Evolutionary conservation across 768 basidiomycete genomes (phyloP).

Genomic region (Piloderma croceum): DNA sequence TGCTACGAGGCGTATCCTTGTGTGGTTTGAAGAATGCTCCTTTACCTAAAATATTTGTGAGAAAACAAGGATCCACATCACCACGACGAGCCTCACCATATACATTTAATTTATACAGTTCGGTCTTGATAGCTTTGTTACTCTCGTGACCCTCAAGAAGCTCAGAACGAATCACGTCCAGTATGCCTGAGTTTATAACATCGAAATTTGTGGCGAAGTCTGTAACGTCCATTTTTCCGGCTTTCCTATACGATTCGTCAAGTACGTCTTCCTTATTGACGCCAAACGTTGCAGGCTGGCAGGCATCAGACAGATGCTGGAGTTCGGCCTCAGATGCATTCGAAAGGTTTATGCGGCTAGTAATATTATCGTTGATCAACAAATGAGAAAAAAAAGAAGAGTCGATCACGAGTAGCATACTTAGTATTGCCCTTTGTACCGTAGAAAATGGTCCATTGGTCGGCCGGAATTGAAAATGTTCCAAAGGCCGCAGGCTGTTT

Average conservation of each 20-base stretch:
- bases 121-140: constrained; percentile 19
- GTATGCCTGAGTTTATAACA: constrained; percentile 18
- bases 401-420: too few species aligned
- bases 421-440: too few species aligned
- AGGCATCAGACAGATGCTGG: constrained; percentile 27
- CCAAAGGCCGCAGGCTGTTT: too few species aligned
- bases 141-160: constrained; percentile 18
- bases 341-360: not conserved
- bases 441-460: too few species aligned
- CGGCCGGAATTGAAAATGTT: too few species aligned
- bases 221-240: constrained; percentile 35
- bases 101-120: constrained; percentile 43
- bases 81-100: constrained; percentile 27
- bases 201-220: constrained; percentile 33
- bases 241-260: constrained; percentile 43
- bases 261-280: constrained; percentile 29
- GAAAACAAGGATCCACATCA: too few species aligned
- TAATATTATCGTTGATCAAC: too few species aligned
- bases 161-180: constrained; percentile 19
- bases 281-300: constrained; percentile 39
- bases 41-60: constrained; percentile 20
- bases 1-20: constrained; percentile 38
- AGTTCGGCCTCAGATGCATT: constrained; percentile 4
- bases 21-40: constrained; percentile 44
- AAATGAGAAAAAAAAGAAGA: too few species aligned